Evolutionary conservation across 2,329 filamentous ascomycete species (phyloP), one percentile per base, ranked within the genome.

Genomic region (Fusarium falciforme): DNA sequence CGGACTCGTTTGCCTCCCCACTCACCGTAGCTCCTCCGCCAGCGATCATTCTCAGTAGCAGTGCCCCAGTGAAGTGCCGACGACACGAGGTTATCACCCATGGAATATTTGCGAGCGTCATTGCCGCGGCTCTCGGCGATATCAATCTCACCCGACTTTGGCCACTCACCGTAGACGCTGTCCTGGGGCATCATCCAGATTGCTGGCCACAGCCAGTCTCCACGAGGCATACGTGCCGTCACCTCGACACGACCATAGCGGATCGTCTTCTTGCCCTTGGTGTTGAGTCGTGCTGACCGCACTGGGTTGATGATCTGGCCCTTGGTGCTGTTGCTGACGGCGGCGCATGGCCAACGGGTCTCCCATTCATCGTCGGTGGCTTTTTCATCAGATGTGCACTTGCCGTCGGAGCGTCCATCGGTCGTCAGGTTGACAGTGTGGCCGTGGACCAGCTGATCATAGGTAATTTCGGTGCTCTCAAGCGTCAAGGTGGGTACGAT

Each of bases 121-220:
- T 89, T 89, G 38, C 88, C 87, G 36, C 86, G 82, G 31, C 81
- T 80, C 79, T 89, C 87, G 66, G 83, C 81, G 64, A 89, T 87
- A 76, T 89, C 87, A 66, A 89, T 89, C 78, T 89, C 87, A 11
- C 87, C 87, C 38, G 84, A 86, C 17, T 80, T 77, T 2, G 87
- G 87, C 87, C 87, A 89, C 17, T 77, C 77, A 12, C 87, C 87
- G 68, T 89, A 89, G 14, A 81, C 82, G 10, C 78, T 79, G 61
- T 85, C 80, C 70, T 84, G 81, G 8, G 87, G 87, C 84, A 88
- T 79, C 77, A 79, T 79, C 77, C 83, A 84, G 55, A 85, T 84
- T 44, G 85, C 85, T 70, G 82, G 87, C 88, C 87, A 89, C 27
- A 90, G 78, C 88, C 88, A 90, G 76, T 89, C 86, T 6, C 88